These are phyloP conservation scores for Monilinia vaccinii-corymbosi DNA, from an alignment of 2,329 filamentous ascomycete genomes.

Conservation along the genomic window DNA sequence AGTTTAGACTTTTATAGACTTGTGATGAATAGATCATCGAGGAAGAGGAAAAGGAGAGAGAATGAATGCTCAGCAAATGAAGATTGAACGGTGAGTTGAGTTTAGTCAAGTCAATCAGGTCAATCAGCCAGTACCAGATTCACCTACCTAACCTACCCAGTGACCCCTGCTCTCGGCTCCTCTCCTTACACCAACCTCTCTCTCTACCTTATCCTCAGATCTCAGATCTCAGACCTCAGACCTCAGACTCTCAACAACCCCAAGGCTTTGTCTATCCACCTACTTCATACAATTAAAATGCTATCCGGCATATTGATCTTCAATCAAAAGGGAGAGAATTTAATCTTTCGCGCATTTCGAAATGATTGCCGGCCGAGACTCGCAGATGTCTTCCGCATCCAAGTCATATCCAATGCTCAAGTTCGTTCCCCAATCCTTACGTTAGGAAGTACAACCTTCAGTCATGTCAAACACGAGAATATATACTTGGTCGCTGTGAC, in stretches of 20 bases:
- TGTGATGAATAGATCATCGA: constrained; percentile 4
- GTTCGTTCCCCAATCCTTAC: constrained; percentile 97
- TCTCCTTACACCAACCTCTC: background rate
- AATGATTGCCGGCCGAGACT: constrained; percentile 96
- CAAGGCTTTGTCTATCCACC: background rate
- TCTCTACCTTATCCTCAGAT: constrained; percentile 6
- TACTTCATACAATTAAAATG: constrained; percentile 48
- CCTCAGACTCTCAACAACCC: constrained; percentile 5
- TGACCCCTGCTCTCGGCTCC: background rate
- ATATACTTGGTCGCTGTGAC: constrained; percentile 97
- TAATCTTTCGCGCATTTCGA: constrained; percentile 97
- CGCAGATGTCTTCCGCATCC: constrained; percentile 98
- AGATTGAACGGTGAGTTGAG: too few species aligned
- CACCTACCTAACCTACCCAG: background rate
- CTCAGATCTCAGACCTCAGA: background rate
- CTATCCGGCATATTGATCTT: constrained; percentile 95
- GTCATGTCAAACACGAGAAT: constrained; percentile 99
- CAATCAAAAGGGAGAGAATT: constrained; percentile 99
- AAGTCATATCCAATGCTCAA: constrained; percentile 97
- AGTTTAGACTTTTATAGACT: constrained; percentile 11
- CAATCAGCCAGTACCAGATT: too few species aligned
- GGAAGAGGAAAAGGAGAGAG: too few species aligned
- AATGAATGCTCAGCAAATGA: too few species aligned
- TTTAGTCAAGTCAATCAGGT: too few species aligned
- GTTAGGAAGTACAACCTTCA: constrained; percentile 94